A percentile compares a stretch with the other conserved stretches of the same genome.
Conservation (phyloP, 73 alveolate species). For the Paramecium sexaurelia region DNA sequence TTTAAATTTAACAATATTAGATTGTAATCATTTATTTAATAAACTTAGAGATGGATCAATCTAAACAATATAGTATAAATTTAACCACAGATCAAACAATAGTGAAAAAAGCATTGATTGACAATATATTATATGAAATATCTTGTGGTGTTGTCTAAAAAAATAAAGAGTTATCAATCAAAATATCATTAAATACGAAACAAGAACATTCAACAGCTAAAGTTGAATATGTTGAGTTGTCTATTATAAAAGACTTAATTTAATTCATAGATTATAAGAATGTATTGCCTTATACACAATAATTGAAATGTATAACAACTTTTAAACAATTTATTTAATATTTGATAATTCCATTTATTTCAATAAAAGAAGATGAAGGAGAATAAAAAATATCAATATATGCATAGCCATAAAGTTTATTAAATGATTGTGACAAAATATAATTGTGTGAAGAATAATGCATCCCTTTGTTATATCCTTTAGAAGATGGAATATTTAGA, state of each 20-base stretch:
- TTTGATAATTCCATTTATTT: conserved; percentile 17
- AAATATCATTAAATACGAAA: neutral
- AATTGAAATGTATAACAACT: conserved; percentile 3
- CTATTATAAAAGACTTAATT: conserved; percentile 34
- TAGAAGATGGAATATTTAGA: neutral
- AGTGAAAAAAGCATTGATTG: conserved; percentile 1
- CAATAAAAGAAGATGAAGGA: conserved; percentile 27
- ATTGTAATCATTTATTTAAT: neutral
- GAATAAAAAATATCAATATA: neutral
- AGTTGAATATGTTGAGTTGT: conserved; percentile 14
- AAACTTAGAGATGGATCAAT: neutral
- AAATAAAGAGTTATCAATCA: neutral
- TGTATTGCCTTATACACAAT: neutral
- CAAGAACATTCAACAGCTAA: neutral
- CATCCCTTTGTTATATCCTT: neutral
- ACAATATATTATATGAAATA: neutral
- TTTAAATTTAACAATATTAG: conserved; percentile 42
- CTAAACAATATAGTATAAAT: neutral
- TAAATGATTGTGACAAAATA: neutral
- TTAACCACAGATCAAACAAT: conserved; percentile 31
- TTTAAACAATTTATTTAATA: conserved; percentile 20
- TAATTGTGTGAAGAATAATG: conserved; percentile 36
- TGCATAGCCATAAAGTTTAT: conserved; percentile 21
- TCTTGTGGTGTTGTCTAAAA: conserved; percentile 6
- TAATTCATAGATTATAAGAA: conserved; percentile 17